Evolutionary conservation across 768 basidiomycete species (phyloP).

Genomic region (Sistotremastrum suecicum): DNA sequence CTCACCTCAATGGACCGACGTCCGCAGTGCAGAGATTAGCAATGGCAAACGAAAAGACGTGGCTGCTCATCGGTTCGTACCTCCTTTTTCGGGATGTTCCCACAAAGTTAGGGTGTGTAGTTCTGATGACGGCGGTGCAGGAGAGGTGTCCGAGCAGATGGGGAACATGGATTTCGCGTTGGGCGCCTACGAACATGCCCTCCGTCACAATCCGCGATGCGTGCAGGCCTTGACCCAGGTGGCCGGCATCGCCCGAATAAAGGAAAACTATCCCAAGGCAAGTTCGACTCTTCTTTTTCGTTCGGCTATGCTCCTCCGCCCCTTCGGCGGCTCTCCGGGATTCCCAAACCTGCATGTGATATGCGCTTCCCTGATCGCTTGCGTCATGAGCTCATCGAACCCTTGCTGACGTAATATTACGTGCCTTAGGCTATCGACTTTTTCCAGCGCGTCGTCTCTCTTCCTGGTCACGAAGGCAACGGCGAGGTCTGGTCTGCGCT

Average conservation of each 20-base stretch:
- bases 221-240: slow-evolving; percentile 85
- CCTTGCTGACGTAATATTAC: slow-evolving; percentile 6
- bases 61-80: slow-evolving; percentile 76
- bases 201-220: slow-evolving; percentile 89
- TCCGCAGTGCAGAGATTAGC: slow-evolving; percentile 62
- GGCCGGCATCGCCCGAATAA: slow-evolving; percentile 92
- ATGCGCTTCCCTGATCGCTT: background rate
- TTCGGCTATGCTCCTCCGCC: slow-evolving; percentile 4
- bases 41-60: slow-evolving; percentile 84
- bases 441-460: slow-evolving; percentile 66
- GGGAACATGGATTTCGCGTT: slow-evolving; percentile 86
- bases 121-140: slow-evolving; percentile 29
- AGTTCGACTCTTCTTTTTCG: slow-evolving; percentile 18
- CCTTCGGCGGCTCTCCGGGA: slow-evolving; percentile 1
- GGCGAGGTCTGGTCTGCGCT: slow-evolving; percentile 98
- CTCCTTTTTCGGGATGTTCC: too few relatives aligned
- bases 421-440: slow-evolving; percentile 77
- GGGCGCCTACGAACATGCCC: slow-evolving; percentile 86
- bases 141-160: slow-evolving; percentile 92
- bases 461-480: slow-evolving; percentile 85
- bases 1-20: too few relatives aligned
- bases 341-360: slow-evolving; percentile 5
- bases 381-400: background rate
- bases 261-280: slow-evolving; percentile 94
- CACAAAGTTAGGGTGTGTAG: too few relatives aligned